Base-by-base conservation (phyloP, 2,329 filamentous ascomycete species). In the Phaeomoniella chlamydospora region DNA sequence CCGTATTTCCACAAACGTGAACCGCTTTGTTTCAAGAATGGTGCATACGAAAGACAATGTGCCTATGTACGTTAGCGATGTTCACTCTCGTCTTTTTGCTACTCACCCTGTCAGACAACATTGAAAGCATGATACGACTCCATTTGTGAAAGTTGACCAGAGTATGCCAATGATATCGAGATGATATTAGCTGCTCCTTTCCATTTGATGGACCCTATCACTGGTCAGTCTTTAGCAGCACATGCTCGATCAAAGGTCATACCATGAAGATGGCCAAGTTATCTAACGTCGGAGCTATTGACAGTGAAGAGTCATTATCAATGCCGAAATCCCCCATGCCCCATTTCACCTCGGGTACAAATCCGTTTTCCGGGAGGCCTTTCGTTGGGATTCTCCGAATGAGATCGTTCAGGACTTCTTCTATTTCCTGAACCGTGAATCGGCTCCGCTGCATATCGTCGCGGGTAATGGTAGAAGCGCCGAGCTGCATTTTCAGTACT, bases 1-100 rank as follows among this genome's bases (percentile, higher is more conserved):
- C 59, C 61, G n/a, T 55, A 50, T 5, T 53, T 55, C 62, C 62
- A 66, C 14, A 66, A 55, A 17, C 59, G 57, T 44, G 61, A 64
- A 37, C 58, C 61, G 12, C 58, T 57, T 37, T 65, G 65, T 41
- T 65, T 65, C 12, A 66, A 46, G 30, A 65, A 65, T 5, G 62
- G 61, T 38, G 63, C 61, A 41, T 65, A 66, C 15, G 60, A 59
- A 35, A 65, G 57, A 39, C 61, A 64, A 17, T 33, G 16, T n/a
- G 22, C 22, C 22, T 26, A n/a, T 26, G 22, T 9, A 26, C n/a
- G 22, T 26, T n/a, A 26, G 22, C 6, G 6, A 26, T 26, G 22
- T 9, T 26, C n/a, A 6, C 9, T 9, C 9, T 9, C 22, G 22
- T 26, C 4, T n/a, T 35, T 13, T 15, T 17, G 13, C 6, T 18